Evolutionary conservation across 805 yeast genomes (phyloP).

Genomic region (Pichia pseudocactophila): DNA sequence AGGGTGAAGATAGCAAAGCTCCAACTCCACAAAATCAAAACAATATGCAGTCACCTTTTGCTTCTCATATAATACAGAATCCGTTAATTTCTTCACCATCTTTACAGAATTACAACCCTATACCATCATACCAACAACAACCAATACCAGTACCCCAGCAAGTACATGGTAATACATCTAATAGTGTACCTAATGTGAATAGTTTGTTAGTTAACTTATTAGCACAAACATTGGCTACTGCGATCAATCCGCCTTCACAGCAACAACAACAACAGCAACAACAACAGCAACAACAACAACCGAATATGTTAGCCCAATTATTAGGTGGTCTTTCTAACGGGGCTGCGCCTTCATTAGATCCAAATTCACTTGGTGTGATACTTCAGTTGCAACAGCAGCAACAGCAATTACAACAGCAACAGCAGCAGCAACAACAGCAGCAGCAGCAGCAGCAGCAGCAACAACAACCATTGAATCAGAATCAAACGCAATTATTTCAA

Average conservation of each 20-base stretch:
- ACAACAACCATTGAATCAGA: not conserved
- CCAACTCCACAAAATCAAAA: not conserved
- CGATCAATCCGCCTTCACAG: constrained; percentile 1
- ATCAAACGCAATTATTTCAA: not conserved
- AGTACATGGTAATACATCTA: constrained; percentile 3
- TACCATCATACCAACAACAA: constrained; percentile 3
- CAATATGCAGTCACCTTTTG: not conserved
- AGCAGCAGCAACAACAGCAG: constrained; percentile 1
- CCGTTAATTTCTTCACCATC: not conserved
- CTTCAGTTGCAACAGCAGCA: constrained; percentile 3
- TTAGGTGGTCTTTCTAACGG: constrained; percentile 5
- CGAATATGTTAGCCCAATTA: not conserved
- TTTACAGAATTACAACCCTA: not conserved
- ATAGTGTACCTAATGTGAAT: not conserved
- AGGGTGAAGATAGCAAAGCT: constrained; percentile 16
- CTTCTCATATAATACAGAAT: not conserved
- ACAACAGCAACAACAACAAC: constrained; percentile 9
- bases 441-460: constrained; percentile 3
- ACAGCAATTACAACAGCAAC: constrained; percentile 3
- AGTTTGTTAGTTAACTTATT: not conserved
- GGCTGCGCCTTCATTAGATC: not conserved
- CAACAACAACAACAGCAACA: constrained; percentile 9
- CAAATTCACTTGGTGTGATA: not conserved
- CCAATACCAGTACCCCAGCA: not conserved
- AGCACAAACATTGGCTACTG: constrained; percentile 4